A percentile compares a stretch with the other conserved stretches of the same genome.
phyloP scores from a whole-genome alignment of 345 rosid species.

The Barbarea vulgaris region DNA sequence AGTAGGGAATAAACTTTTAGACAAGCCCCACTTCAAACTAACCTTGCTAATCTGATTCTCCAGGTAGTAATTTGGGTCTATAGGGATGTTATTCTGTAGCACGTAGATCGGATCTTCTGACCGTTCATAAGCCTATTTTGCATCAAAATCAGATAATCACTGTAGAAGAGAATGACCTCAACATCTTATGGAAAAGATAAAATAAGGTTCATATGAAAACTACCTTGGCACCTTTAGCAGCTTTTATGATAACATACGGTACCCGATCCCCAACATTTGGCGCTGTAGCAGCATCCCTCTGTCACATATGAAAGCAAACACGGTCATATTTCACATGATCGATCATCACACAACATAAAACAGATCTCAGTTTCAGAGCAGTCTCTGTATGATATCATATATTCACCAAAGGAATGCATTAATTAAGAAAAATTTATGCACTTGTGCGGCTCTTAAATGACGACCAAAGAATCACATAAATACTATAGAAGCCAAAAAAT shows the following conservation, averaged over 20 bases:
- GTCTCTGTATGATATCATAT: conserved; percentile 3
- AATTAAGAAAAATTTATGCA: not conserved
- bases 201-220: conserved; percentile 14
- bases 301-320: conserved; percentile 39
- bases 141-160: conserved; percentile 22
- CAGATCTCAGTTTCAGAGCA: conserved; percentile 10
- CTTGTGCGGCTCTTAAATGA: conserved; percentile 3
- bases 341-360: conserved; percentile 4
- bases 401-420: conserved; percentile 11
- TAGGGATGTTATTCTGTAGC: conserved; percentile 87
- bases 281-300: conserved; percentile 99
- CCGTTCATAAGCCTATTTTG: conserved; percentile 81
- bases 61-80: conserved; percentile 89
- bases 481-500: conserved; percentile 5
- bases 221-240: conserved; percentile 99
- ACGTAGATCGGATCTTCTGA: conserved; percentile 98
- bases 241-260: conserved; percentile 89
- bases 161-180: not conserved
- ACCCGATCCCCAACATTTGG: conserved; percentile 99
- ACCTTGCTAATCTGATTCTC: conserved; percentile 98
- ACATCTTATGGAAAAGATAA: not conserved
- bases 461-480: conserved; percentile 10
- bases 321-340: conserved; percentile 27
- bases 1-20: conserved; percentile 20
- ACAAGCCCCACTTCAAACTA: conserved; percentile 25